Percentiles rank a stretch among this genome's conserved stretches.
phyloP scores from a whole-genome alignment of 1,284 basidiomycete species.

The Tylopilus sp. region DNA sequence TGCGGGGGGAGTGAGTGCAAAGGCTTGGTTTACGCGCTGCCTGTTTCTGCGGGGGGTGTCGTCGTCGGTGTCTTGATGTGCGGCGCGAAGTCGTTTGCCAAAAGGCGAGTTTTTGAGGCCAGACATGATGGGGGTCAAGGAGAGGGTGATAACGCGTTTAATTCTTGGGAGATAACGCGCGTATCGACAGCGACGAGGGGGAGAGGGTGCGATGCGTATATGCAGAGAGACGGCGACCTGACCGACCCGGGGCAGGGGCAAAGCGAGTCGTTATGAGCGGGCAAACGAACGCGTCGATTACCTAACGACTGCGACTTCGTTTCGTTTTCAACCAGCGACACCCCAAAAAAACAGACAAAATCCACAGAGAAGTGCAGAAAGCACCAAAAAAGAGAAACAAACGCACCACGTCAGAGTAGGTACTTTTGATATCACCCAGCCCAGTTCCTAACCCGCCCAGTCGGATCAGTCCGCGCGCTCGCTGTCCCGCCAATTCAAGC shows the following conservation, averaged over 20 bases:
- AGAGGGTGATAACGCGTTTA: not conserved
- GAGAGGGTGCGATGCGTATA: constrained; percentile 2
- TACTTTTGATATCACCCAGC: not conserved
- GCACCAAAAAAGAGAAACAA: not conserved
- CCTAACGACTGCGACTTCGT: constrained; percentile 15
- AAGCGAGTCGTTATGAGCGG: constrained; percentile 19
- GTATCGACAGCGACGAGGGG: too few relatives aligned
- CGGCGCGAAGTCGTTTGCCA: constrained; percentile 70
- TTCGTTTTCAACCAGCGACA: constrained; percentile 29
- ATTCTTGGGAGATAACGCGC: constrained; percentile 45
- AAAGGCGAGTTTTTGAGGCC: constrained; percentile 77
- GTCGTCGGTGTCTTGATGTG: constrained; percentile 54
- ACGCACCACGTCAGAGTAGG: not conserved
- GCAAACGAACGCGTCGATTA: constrained; percentile 32
- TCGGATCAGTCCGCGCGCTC: constrained; percentile 5
- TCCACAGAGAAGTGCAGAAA: not conserved
- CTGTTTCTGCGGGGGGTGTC: constrained; percentile 51
- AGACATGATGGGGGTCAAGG: constrained; percentile 46
- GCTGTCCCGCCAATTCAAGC: constrained; percentile 9
- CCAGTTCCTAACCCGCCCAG: constrained; percentile 19
- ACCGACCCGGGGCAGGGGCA: constrained; percentile 28
- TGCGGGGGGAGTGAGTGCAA: constrained; percentile 18
- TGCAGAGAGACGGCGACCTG: constrained; percentile 21
- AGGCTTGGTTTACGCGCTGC: constrained; percentile 50
- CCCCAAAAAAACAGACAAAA: constrained; percentile 4